phyloP scores from a whole-genome alignment of 345 rosid genomes.

The Zanthoxylum bungeanum region DNA sequence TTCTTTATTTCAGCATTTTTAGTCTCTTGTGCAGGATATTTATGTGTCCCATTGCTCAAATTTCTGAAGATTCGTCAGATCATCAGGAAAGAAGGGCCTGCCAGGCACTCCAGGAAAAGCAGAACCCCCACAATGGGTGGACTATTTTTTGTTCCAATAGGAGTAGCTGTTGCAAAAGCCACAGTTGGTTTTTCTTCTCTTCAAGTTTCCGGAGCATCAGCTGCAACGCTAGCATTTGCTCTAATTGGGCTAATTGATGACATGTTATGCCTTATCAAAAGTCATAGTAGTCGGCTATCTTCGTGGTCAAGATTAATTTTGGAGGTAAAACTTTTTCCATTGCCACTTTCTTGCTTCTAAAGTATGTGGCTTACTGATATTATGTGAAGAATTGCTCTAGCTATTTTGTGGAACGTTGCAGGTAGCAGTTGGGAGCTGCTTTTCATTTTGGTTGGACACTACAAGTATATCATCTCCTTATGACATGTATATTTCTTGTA shows the following conservation, averaged over 20 bases:
- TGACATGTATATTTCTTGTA: constrained; percentile 98
- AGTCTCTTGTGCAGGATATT: constrained; percentile 61
- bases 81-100: constrained; percentile 39
- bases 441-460: constrained; percentile 77
- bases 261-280: constrained; percentile 36
- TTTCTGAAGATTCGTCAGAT: constrained; percentile 48
- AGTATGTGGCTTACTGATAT: neutral
- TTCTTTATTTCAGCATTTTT: constrained; percentile 59
- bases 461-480: constrained; percentile 71
- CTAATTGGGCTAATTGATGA: constrained; percentile 74
- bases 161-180: constrained; percentile 62
- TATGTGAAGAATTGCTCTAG: neutral
- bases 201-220: constrained; percentile 73
- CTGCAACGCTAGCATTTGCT: constrained; percentile 64
- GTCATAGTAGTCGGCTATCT: constrained; percentile 44
- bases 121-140: constrained; percentile 91
- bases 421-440: constrained; percentile 67
- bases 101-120: constrained; percentile 39
- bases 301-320: constrained; percentile 51
- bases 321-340: constrained; percentile 44
- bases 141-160: constrained; percentile 67
- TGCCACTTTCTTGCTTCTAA: constrained; percentile 11
- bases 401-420: constrained; percentile 28
- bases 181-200: constrained; percentile 50
- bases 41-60: constrained; percentile 67